Conservation (phyloP, 192 early-diverging fungal genomes). For the Backusella westeae region DNA sequence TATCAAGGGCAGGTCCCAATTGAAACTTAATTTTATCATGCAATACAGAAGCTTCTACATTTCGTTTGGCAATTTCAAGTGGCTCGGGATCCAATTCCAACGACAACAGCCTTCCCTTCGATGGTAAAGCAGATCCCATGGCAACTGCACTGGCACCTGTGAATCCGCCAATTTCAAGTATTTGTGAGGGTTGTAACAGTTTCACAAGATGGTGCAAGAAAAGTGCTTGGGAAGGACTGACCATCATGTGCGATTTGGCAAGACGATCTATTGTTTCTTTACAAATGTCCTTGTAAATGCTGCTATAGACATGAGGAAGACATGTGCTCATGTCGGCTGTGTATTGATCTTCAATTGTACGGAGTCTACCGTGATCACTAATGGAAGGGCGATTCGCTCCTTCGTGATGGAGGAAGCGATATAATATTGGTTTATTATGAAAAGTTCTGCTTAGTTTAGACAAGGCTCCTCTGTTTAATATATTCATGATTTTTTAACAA, state of each 20-base stretch:
- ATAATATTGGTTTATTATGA: neutral
- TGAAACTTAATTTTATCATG: constrained; percentile 44
- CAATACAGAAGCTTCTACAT: constrained; percentile 34
- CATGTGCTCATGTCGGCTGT: neutral
- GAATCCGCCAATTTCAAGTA: constrained; percentile 71
- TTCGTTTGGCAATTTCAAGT: constrained; percentile 41
- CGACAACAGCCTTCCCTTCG: constrained; percentile 37
- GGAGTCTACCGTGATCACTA: constrained; percentile 11
- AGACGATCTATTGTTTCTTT: constrained; percentile 9
- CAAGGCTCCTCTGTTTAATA: neutral
- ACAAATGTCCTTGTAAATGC: neutral
- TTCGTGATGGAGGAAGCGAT: neutral
- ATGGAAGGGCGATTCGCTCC: neutral
- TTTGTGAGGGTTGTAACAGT: constrained; percentile 43
- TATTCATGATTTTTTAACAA: neutral
- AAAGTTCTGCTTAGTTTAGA: neutral
- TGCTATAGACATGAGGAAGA: neutral
- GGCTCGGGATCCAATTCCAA: constrained; percentile 56
- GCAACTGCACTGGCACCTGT: constrained; percentile 63
- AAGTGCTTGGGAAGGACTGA: constrained; percentile 48
- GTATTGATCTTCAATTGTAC: constrained; percentile 19
- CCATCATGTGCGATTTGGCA: constrained; percentile 39
- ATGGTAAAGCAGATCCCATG: constrained; percentile 62
- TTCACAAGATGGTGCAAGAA: constrained; percentile 49
- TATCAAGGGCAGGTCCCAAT: constrained; percentile 38